These are phyloP conservation scores for Saksenaea vasiformis DNA, from an alignment of 371 early-diverging fungal species.

Conservation along the genomic window DNA sequence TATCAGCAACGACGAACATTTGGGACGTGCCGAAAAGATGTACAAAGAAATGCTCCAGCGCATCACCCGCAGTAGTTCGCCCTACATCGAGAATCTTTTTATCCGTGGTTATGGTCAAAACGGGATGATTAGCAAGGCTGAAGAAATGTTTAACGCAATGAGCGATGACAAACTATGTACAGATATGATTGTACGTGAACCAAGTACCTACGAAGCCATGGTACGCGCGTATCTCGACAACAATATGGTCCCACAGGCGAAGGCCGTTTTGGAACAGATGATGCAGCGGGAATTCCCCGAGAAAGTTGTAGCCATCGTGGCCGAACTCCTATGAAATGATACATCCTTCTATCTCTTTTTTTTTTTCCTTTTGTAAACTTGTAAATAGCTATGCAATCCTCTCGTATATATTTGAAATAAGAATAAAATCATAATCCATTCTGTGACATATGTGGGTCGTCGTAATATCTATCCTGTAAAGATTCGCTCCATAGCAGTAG, in stretches of 20 bases:
- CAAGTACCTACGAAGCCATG: constrained; percentile 69
- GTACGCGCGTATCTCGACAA: constrained; percentile 57
- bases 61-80: constrained; percentile 43
- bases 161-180: constrained; percentile 42
- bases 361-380: background rate
- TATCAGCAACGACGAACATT: constrained; percentile 41
- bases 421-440: too few species aligned
- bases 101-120: constrained; percentile 62
- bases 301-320: constrained; percentile 24
- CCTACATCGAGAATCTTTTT: constrained; percentile 66
- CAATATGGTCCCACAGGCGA: constrained; percentile 43
- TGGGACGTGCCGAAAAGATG: constrained; percentile 49
- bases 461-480: too few species aligned
- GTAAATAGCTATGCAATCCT: background rate
- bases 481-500: too few species aligned
- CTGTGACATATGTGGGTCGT: too few species aligned
- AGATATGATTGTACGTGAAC: constrained; percentile 45
- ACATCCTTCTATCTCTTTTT: too few species aligned
- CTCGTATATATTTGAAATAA: background rate
- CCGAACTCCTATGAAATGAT: background rate
- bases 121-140: constrained; percentile 45
- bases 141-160: constrained; percentile 58
- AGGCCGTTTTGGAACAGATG: constrained; percentile 40
- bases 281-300: constrained; percentile 49
- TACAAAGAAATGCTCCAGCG: constrained; percentile 33